These are phyloP conservation scores for Lentinula sp. DNA, from an alignment of 768 basidiomycete genomes.

Conservation along the genomic window DNA sequence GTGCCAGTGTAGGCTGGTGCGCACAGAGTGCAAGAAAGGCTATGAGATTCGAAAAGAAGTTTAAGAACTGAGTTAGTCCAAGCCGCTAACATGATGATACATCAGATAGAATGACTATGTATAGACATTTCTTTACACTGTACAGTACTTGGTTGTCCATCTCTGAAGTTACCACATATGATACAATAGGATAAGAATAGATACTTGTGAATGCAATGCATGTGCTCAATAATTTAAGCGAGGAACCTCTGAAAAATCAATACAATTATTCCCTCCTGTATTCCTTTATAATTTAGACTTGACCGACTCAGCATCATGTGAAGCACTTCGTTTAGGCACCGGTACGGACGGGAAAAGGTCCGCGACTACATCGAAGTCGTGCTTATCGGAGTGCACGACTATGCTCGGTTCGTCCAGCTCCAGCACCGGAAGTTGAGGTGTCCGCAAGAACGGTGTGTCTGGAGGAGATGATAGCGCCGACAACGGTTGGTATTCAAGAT, in stretches of 20 bases:
- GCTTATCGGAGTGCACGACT: background rate
- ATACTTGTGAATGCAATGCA: background rate
- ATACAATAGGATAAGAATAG: background rate
- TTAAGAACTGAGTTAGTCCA: no score
- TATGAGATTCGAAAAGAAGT: no score
- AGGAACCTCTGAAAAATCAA: background rate
- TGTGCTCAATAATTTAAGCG: background rate
- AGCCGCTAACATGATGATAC: no score
- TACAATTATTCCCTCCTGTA: background rate
- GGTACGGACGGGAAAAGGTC: background rate
- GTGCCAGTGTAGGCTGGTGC: no score
- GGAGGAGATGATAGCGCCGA: background rate
- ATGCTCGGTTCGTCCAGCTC: background rate
- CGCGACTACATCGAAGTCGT: background rate
- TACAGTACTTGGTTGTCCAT: background rate
- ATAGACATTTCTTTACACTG: no score
- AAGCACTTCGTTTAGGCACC: background rate
- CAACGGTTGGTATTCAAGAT: background rate
- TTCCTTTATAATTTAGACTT: background rate
- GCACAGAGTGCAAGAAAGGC: no score
- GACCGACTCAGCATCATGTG: background rate
- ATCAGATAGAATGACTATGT: no score
- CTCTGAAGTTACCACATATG: background rate
- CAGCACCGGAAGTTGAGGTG: background rate
- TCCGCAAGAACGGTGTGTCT: background rate